These are phyloP conservation scores for Pythium periplocum DNA, from an alignment of 352 stramenopile genomes.

Conservation along the genomic window DNA sequence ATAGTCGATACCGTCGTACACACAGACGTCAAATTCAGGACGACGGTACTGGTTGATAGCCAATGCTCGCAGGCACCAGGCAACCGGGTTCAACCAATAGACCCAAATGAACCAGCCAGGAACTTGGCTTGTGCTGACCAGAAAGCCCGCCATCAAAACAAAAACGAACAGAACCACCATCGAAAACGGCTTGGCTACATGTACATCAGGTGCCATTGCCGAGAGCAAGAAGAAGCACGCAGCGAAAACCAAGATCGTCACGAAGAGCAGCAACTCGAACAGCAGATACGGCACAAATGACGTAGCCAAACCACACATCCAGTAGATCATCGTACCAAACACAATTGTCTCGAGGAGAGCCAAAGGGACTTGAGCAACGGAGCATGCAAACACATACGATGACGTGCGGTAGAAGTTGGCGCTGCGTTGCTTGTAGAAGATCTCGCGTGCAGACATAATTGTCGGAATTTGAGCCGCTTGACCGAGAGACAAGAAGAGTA, in stretches of 20 bases:
- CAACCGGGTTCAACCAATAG: constrained; percentile 60
- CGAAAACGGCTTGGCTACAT: constrained; percentile 34
- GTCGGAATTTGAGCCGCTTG: constrained; percentile 70
- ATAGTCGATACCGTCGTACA: constrained; percentile 18
- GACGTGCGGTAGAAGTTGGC: constrained; percentile 67
- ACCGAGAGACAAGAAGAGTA: constrained; percentile 72
- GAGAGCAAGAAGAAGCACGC: constrained; percentile 44
- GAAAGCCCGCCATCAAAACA: constrained; percentile 45
- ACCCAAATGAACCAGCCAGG: constrained; percentile 50
- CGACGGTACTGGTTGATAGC: constrained; percentile 21
- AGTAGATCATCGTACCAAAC: constrained; percentile 17
- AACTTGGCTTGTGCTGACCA: constrained; percentile 38
- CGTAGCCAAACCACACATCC: too few relatives aligned
- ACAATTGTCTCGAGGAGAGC: constrained; percentile 43
- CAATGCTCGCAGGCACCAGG: constrained; percentile 34
- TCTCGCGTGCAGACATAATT: constrained; percentile 41
- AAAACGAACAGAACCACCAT: constrained; percentile 36
- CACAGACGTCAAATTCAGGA: constrained; percentile 8
- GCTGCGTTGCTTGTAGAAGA: constrained; percentile 81
- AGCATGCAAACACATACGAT: constrained; percentile 49
- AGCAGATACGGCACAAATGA: not conserved
- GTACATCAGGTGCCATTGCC: constrained; percentile 15
- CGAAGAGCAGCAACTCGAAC: constrained; percentile 26
- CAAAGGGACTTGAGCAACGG: constrained; percentile 22
- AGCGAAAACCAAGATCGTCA: constrained; percentile 30